Evolutionary conservation across 805 yeast genomes (phyloP), one percentile per base, ranked within the genome.

Genomic region (Limtongia smithiae): DNA sequence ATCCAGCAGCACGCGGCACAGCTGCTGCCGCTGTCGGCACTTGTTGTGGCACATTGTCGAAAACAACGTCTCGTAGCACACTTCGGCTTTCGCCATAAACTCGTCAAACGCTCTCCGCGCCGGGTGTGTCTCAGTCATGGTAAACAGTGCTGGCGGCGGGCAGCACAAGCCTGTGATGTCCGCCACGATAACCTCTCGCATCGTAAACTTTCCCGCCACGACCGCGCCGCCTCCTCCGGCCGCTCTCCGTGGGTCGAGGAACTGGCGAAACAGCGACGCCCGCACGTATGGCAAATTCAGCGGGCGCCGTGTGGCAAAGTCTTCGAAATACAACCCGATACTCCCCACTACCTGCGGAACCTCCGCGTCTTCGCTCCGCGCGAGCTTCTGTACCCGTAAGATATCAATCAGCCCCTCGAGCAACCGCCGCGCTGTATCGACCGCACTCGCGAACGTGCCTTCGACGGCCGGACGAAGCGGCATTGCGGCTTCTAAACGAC

Each of bases 11-110:
- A 76, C 70, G 61, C 81, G 71, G 55, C 81, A 70, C 60, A 83
- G 68, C 54, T 83, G 78, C 63, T 87, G 96, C 55, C 96, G 78
- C 61, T 87, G 89, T 48, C 96, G 75, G 42, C 94, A 80, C 31
- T 88, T 81, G 60, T 91, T 91, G 64, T 82, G 83, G 61, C 70
- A 70, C 67, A 59, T 75, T 71, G 63, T 71, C 62, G 59, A 72
- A 63, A 20, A 75, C 76, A 34, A 71, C 62, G 60, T 80, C 74
- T 34, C 77, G 61, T 60, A 82, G 80, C 49, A 68, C 2, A 18
- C 30, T 18, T 50, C 50, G 5, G 54, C 57, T 4, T 40, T 28
- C n/a, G 34, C 24, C 4, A 42, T 30, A 32, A 52, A 52, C 11
- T 37, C 33, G n/a, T 51, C 49, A 20, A 32, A 17, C 9, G 40